Conservation (phyloP, 2,329 filamentous ascomycete species). For the Byssoonygena ceratinophila region DNA sequence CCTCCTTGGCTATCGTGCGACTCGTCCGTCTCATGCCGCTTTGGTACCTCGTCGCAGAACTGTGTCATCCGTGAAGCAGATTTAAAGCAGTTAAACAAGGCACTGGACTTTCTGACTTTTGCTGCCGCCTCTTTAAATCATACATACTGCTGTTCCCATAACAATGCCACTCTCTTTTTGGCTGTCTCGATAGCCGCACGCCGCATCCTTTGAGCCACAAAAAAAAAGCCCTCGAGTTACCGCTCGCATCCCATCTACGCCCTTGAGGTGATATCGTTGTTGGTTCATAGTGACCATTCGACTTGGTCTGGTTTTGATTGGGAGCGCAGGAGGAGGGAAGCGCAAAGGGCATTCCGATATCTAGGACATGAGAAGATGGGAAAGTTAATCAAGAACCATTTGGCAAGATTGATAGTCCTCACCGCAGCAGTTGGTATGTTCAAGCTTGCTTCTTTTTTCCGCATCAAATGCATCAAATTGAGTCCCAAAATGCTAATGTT, state of each 20-base stretch:
- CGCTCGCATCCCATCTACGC: neutral
- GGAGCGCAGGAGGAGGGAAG: slow-evolving; percentile 2
- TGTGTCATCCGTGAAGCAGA: slow-evolving; percentile 10
- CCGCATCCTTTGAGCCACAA: neutral
- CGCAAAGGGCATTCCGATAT: neutral
- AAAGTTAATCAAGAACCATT: slow-evolving; percentile 98
- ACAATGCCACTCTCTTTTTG: slow-evolving; percentile 3
- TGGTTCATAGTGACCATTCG: neutral
- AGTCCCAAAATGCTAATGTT: too few relatives aligned
- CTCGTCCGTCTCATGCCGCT: slow-evolving; percentile 4
- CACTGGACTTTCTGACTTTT: neutral
- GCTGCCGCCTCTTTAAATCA: neutral
- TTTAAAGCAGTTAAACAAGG: neutral
- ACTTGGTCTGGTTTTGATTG: neutral
- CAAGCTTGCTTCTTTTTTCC: neutral
- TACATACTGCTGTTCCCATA: slow-evolving; percentile 4
- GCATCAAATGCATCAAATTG: too few relatives aligned
- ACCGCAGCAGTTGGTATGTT: slow-evolving; percentile 64
- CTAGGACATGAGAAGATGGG: slow-evolving; percentile 53
- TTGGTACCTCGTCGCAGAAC: slow-evolving; percentile 3
- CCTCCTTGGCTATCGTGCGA: slow-evolving; percentile 7
- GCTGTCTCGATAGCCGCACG: slow-evolving; percentile 7
- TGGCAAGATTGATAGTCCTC: slow-evolving; percentile 86
- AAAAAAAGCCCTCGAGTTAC: neutral
- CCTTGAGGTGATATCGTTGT: neutral